These are phyloP conservation scores for Vitis rotundifolia DNA, from an alignment of 164 flowering plant species.

Conservation along the genomic window DNA sequence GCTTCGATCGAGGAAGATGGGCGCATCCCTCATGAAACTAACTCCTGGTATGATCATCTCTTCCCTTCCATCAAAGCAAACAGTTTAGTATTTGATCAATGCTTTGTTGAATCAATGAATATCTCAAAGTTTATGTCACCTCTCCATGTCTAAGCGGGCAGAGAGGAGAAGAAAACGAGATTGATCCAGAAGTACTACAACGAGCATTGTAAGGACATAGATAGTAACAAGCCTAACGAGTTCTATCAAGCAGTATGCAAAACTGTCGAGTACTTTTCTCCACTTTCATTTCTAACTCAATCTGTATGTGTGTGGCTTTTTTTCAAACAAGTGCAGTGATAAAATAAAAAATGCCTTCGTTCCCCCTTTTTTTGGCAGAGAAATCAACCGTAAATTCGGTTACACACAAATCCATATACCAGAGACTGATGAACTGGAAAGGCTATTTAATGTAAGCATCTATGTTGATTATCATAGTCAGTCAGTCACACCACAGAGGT, in stretches of 20 bases:
- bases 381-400: slow-evolving; percentile 42
- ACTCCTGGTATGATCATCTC: slow-evolving; percentile 20
- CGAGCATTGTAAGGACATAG: not conserved
- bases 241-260: slow-evolving; percentile 46
- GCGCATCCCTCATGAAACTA: slow-evolving; percentile 23
- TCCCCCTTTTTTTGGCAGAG: slow-evolving; percentile 22
- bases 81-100: not conserved
- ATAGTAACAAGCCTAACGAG: too few species aligned
- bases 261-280: slow-evolving; percentile 38
- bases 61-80: not conserved
- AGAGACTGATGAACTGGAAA: slow-evolving; percentile 15
- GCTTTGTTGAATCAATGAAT: not conserved
- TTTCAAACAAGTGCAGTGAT: not conserved
- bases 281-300: not conserved
- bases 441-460: slow-evolving; percentile 35
- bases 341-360: not conserved
- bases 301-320: not conserved
- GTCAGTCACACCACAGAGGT: too few species aligned
- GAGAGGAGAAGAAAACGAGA: slow-evolving; percentile 18
- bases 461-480: too few species aligned
- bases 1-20: slow-evolving; percentile 15
- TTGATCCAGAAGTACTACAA: slow-evolving; percentile 24
- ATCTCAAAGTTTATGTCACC: too few species aligned
- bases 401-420: slow-evolving; percentile 51
- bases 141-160: slow-evolving; percentile 4